These are phyloP conservation scores for Zostera marina DNA, from an alignment of 116 monocot species.

Conservation along the genomic window DNA sequence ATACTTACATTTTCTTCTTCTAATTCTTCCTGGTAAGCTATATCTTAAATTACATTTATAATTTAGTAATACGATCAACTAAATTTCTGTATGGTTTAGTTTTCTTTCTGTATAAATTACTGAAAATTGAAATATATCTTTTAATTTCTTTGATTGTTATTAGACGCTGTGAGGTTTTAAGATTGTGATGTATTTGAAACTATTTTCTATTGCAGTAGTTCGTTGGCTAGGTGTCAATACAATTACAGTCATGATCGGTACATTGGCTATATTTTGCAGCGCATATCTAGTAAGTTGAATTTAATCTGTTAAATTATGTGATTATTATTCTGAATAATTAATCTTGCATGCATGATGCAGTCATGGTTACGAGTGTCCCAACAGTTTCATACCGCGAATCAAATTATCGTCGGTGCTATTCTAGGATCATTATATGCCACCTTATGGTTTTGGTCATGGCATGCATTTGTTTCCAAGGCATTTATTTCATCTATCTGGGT, in stretches of 20 bases:
- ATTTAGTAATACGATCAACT: too few species aligned
- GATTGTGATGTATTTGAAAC: not conserved
- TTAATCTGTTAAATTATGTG: too few species aligned
- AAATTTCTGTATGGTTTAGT: too few species aligned
- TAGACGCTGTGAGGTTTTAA: too few species aligned
- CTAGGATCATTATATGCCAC: slow-evolving; percentile 34
- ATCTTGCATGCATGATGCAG: slow-evolving; percentile 63
- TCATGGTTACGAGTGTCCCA: slow-evolving; percentile 78
- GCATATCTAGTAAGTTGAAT: slow-evolving; percentile 50
- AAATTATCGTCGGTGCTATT: slow-evolving; percentile 59
- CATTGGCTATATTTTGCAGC: slow-evolving; percentile 15
- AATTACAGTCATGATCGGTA: slow-evolving; percentile 17
- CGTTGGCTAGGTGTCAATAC: slow-evolving; percentile 31
- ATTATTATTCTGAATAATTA: not conserved
- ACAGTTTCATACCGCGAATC: slow-evolving; percentile 45
- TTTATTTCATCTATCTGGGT: slow-evolving; percentile 47
- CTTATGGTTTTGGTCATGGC: slow-evolving; percentile 73
- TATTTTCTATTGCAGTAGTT: slow-evolving; percentile 21
- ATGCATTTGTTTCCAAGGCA: slow-evolving; percentile 33
- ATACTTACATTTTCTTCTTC: slow-evolving; percentile 25
- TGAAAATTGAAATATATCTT: too few species aligned
- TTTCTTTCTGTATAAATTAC: not conserved
- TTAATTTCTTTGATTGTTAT: too few species aligned
- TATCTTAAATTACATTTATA: too few species aligned
- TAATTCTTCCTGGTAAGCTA: slow-evolving; percentile 50